Evolutionary conservation across 2,329 filamentous ascomycete species (phyloP), one percentile per base, ranked within the genome.

Genomic region (Phaeosphaeriaceae sp.): DNA sequence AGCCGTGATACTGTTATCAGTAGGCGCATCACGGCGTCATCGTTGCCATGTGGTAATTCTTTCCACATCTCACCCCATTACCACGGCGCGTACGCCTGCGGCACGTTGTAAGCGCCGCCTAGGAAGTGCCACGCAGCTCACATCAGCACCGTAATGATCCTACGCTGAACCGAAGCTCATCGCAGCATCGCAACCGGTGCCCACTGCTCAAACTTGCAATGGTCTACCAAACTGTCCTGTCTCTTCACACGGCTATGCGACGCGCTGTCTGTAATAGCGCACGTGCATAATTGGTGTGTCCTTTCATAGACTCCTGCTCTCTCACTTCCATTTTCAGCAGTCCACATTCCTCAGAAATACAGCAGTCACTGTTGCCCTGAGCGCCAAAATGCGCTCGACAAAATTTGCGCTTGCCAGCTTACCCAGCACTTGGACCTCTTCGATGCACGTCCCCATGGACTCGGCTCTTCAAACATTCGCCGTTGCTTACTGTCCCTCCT

Each of bases 51-150:
- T 46, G 19, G 43, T 46, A 46, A 23, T 46, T 46, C 43, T 11
- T 46, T 23, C 19, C 43, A 46, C 43, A 11, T 19, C 13, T 46
- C 43, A 11, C 43, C 23, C 43, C 43, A 40, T 17, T 40, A 40
- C 35, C 35, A 40, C 22, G 15, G 43, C 43, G 43, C 43, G 19
- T 15, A 10, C 43, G 43, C 19, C 43, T 46, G 19, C 43, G 43
- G 43, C 43, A 46, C 19, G 19, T 60, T 35, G 56, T 65, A 65
- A 67, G 66, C 66, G 66, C 66, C 55, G 58, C 56, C 59, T n/a
- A 56, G 47, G 44, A 49, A 54, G 56, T 60, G 59, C 58, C 54
- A 51, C 46, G 48, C 54, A 46, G 19, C 46, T 52, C 48, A 55
- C 42, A 51, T 65, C 62, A 61, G 55, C 60, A 58, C 56, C 48